Evolutionary conservation across 306 rosid genomes (phyloP), one percentile per base, ranked within the genome.

Genomic region (Hippophae gyantsensis): DNA sequence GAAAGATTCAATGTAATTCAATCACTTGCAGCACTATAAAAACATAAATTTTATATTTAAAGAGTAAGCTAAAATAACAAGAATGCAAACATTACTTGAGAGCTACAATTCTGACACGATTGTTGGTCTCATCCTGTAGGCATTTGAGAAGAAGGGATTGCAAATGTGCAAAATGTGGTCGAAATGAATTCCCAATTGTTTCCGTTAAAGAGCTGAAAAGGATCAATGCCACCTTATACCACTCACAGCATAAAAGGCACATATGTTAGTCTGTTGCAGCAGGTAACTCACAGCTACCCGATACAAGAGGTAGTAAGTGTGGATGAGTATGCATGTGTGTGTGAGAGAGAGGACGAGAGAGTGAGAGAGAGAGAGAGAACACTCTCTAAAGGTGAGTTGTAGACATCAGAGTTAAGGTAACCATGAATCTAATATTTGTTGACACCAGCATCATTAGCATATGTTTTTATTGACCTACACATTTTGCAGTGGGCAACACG

Each of bases 171-270:
- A 89, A 88, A 81, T 89, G 82, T 0, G 97, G 99, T 48, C 74
- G 87, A 74, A 93, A 93, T 6, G 95, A 59, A 62, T 72, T 81
- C 76, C 99, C 99, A 54, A 86, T 82, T 46, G 99, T 93, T 86
- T 93, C 99, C 32, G 99, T 93, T 67, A 93, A 77, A 46, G 99
- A 93, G 73, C 99, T 89, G 86, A 93, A 93, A 62, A 93, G 94
- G 72, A 93, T 86, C 74, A 93, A 77, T 11, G 97, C 95, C 74
- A 93, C 99, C 99, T 93, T 69, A 47, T 63, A 76, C 62, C 72
- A 75, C 73, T 60, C 60, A 73, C 76, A 73, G 51, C 44, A 67
- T 66, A 64, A 54, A 8, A 69, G 25, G 49, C 27, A 12, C 48
- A 77, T 57, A 66, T 23, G 49, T 58, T 61, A 79, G 73, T 10